Percentiles rank a stretch among this genome's conserved stretches.
Conservation (phyloP, 2,329 filamentous ascomycete species). For the Colletotrichum melonis region DNA sequence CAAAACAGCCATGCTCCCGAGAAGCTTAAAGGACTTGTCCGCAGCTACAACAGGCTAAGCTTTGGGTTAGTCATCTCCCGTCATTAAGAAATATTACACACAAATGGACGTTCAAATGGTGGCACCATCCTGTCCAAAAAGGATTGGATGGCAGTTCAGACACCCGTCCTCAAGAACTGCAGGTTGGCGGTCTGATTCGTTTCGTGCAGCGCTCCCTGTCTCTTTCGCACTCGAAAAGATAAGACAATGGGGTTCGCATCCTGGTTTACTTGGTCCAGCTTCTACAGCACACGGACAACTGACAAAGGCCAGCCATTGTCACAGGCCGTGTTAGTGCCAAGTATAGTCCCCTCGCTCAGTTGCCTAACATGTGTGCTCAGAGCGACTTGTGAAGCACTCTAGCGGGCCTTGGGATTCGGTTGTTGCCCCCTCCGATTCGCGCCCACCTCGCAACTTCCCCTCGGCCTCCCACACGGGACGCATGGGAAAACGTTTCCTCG, state of each 20-base stretch:
- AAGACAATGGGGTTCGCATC: neutral
- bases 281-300: neutral
- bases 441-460: neutral
- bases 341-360: neutral
- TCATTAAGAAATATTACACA: neutral
- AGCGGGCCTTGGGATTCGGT: neutral
- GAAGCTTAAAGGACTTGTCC: constrained; percentile 1
- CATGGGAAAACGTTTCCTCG: neutral
- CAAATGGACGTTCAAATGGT: neutral
- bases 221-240: neutral
- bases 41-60: neutral
- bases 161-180: constrained; percentile 11
- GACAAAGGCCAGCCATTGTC: neutral
- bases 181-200: neutral
- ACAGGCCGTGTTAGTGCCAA: neutral
- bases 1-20: constrained; percentile 8
- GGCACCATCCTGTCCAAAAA: neutral
- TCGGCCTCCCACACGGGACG: neutral
- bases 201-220: neutral
- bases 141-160: constrained; percentile 31
- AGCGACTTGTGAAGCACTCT: neutral
- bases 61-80: constrained; percentile 2
- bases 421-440: neutral
- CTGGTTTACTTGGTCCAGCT: neutral
- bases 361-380: neutral